A percentile compares a stretch with the other conserved stretches of the same genome.
These are phyloP conservation scores for Fragosphaeria purpurea DNA, from an alignment of 2,329 filamentous ascomycete species.

Conservation along the genomic window DNA sequence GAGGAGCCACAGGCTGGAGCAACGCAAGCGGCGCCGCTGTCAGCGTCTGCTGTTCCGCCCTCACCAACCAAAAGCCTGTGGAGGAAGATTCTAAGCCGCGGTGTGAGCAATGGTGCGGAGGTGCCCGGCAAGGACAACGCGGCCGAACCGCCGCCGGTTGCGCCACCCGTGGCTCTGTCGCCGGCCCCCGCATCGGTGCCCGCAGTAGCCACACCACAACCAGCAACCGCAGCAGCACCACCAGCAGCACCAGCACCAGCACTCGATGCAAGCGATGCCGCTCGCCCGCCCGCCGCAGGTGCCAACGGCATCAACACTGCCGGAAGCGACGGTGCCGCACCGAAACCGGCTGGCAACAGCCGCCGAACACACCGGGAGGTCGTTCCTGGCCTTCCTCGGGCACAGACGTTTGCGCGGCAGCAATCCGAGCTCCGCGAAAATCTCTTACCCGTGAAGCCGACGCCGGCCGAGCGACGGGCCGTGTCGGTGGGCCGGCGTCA, in stretches of 20 bases:
- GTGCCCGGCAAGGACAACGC: neutral
- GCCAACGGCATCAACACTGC: neutral
- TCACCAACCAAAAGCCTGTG: conserved; percentile 17
- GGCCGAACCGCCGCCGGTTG: too few species aligned
- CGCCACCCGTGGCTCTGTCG: too few species aligned
- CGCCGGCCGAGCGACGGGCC: conserved; percentile 59
- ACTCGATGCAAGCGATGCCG: too few species aligned
- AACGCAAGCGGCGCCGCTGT: conserved; percentile 7
- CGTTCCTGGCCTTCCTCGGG: conserved; percentile 67
- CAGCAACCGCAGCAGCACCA: too few species aligned
- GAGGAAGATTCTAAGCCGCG: conserved; percentile 10
- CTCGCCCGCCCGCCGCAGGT: neutral
- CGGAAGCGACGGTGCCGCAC: neutral
- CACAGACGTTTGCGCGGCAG: conserved; percentile 72
- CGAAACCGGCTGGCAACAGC: conserved; percentile 12
- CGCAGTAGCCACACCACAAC: too few species aligned
- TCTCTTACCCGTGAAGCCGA: conserved; percentile 55
- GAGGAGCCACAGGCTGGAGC: conserved; percentile 1
- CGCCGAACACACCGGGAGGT: conserved; percentile 47
- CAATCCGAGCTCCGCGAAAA: conserved; percentile 69
- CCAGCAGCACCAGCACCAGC: too few species aligned
- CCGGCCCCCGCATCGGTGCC: too few species aligned
- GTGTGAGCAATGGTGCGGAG: neutral
- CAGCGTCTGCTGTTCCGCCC: conserved; percentile 7
- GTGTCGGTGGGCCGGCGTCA: conserved; percentile 49